Percentiles rank a stretch among this genome's conserved stretches.
Conservation (phyloP, 164 flowering plant genomes). For the Santalum album region DNA sequence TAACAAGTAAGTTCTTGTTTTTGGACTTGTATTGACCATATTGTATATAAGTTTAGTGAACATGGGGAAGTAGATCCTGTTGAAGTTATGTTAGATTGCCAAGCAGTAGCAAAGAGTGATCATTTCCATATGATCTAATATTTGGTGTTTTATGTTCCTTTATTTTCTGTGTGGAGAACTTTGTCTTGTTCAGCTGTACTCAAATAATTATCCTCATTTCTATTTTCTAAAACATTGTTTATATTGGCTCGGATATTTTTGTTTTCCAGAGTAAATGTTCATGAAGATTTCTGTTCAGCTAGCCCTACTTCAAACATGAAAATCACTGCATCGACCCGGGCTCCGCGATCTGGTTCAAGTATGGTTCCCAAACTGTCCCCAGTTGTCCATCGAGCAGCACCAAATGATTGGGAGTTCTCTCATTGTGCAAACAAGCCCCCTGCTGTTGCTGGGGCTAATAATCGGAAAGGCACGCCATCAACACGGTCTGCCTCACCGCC, state of each 20-base stretch:
- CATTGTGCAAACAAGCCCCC: slow-evolving; percentile 47
- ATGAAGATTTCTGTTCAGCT: slow-evolving; percentile 52
- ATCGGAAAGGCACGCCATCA: slow-evolving; percentile 60
- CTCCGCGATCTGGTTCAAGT: slow-evolving; percentile 61
- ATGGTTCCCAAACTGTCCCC: slow-evolving; percentile 47
- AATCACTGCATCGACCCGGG: slow-evolving; percentile 49
- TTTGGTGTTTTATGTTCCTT: too few relatives aligned
- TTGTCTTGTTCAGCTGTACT: too few relatives aligned
- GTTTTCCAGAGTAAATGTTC: slow-evolving; percentile 39
- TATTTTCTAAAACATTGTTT: background rate
- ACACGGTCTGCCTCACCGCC: slow-evolving; percentile 75
- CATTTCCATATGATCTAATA: too few relatives aligned
- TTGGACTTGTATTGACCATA: background rate
- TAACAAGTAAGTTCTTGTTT: slow-evolving; percentile 46
- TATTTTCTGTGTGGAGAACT: too few relatives aligned
- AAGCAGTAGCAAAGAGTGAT: too few relatives aligned
- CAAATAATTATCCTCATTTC: too few relatives aligned
- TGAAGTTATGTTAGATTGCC: too few relatives aligned
- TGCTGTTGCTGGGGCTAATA: slow-evolving; percentile 38
- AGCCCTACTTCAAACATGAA: slow-evolving; percentile 57
- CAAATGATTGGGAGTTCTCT: slow-evolving; percentile 69
- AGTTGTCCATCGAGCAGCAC: slow-evolving; percentile 33
- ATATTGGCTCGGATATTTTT: background rate
- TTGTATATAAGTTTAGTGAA: too few relatives aligned
- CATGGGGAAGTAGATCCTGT: too few relatives aligned